A percentile compares a stretch with the other conserved stretches of the same genome.
Evolutionary conservation across 306 rosid genomes (phyloP).

Genomic region (Gastrolobium bilobum): DNA sequence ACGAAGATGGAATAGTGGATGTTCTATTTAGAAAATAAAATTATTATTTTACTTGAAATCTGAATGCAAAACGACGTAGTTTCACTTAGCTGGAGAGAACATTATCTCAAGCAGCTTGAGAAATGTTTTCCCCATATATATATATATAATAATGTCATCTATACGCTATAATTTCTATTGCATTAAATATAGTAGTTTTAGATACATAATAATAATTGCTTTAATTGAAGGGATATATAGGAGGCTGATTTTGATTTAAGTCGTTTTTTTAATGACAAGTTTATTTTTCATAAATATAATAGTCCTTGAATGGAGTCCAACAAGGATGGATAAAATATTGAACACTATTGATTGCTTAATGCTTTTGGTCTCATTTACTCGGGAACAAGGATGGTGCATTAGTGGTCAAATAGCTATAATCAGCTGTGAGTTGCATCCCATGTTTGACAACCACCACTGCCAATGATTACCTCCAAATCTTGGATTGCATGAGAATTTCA

Average conservation of each 20-base stretch:
- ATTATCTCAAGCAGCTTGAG: too few relatives aligned
- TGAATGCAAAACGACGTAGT: too few relatives aligned
- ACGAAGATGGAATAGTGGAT: too few relatives aligned
- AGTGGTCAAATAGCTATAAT: constrained; percentile 52
- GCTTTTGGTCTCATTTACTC: constrained; percentile 48
- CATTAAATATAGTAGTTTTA: neutral
- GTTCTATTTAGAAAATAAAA: too few relatives aligned
- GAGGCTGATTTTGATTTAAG: constrained; percentile 28
- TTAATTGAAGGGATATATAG: neutral
- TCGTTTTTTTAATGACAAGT: neutral
- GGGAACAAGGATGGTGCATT: constrained; percentile 48
- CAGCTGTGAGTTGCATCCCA: constrained; percentile 45
- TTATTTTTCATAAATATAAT: neutral
- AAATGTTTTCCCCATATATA: too few relatives aligned
- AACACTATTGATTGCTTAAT: constrained; percentile 29
- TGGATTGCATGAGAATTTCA: constrained; percentile 51
- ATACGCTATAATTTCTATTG: neutral
- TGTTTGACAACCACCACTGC: constrained; percentile 50
- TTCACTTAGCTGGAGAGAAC: too few relatives aligned
- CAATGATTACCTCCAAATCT: constrained; percentile 50
- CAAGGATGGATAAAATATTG: constrained; percentile 29
- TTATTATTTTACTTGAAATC: too few relatives aligned
- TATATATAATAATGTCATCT: neutral
- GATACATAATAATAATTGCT: constrained; percentile 7
- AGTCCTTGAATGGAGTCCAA: constrained; percentile 30